phyloP scores from a whole-genome alignment of 805 yeast genomes.

The Vanderwaltozyma verrucispora region DNA sequence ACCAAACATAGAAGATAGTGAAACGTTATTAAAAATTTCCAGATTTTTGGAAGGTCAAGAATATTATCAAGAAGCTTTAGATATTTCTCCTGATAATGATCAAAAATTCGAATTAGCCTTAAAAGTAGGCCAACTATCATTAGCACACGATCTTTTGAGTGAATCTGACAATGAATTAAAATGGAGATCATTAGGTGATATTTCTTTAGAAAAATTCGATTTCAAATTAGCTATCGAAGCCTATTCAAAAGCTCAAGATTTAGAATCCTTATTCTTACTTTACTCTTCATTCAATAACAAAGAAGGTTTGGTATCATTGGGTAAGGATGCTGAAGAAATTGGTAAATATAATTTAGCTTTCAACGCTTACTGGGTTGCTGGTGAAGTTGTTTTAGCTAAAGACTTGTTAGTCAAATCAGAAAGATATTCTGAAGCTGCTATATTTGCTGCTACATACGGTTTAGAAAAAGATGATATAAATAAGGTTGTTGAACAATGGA shows the following conservation, averaged over 20 bases:
- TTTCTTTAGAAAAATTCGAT: slow-evolving; percentile 69
- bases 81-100: slow-evolving; percentile 76
- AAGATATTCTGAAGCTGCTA: slow-evolving; percentile 74
- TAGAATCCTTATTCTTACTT: slow-evolving; percentile 69
- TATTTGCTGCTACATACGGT: slow-evolving; percentile 67
- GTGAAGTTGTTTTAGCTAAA: slow-evolving; percentile 55
- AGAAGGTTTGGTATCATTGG: slow-evolving; percentile 50
- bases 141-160: slow-evolving; percentile 61
- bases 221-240: slow-evolving; percentile 71
- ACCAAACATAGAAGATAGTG: slow-evolving; percentile 47
- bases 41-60: slow-evolving; percentile 94
- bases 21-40: slow-evolving; percentile 68
- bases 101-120: slow-evolving; percentile 88
- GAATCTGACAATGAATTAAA: slow-evolving; percentile 50
- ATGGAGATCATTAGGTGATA: slow-evolving; percentile 90
- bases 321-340: slow-evolving; percentile 50
- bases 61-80: slow-evolving; percentile 68
- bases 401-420: slow-evolving; percentile 56
- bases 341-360: slow-evolving; percentile 89
- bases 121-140: slow-evolving; percentile 54
- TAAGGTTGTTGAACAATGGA: slow-evolving; percentile 55
- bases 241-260: slow-evolving; percentile 68
- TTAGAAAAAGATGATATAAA: slow-evolving; percentile 33
- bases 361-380: slow-evolving; percentile 81
- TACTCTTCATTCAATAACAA: slow-evolving; percentile 73